Evolutionary conservation across 306 rosid genomes (phyloP), one percentile per base, ranked within the genome.

Genomic region (Lathyrus aphaca): DNA sequence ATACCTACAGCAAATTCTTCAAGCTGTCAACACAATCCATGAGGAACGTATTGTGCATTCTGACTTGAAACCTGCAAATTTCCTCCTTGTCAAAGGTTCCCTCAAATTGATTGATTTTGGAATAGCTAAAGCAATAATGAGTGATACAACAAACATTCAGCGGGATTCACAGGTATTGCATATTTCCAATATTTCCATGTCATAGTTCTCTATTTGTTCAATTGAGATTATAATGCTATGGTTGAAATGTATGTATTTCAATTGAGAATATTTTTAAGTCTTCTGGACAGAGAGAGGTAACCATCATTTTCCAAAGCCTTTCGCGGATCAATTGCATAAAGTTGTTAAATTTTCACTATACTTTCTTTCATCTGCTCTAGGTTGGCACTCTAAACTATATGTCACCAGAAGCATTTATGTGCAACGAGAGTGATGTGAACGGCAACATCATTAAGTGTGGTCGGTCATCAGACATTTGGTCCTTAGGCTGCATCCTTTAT

Each of bases 401-500:
- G 98, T 89, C 98, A 59, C 98, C 98, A n/a, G 96, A 92, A 79
- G 98, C 98, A 75, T 92, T 92, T 64, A 66, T 92, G 98, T 89
- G 98, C 84, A 92, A 89, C 45, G 96, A 92, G 77, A 82, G 42
- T 76, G 98, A 92, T 79, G 96, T 84, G 10, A 83, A 88, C 23
- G 98, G 96, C 79, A 87, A 87, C 84, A 82, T 82, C 19, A 92
- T 92, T 65, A 92, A 92, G 74, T 89, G 96, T 75, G 98, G 98
- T 72, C 84, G 96, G 57, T 87, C 96, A 46, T 92, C 98, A 7
- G 98, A 92, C 77, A 92, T 89, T 57, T 92, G 98, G 96, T 89
- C 98, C 25, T 86, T 92, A 38, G 96, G 98, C 74, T 92, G 96
- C 85, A 92, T 92, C 76, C 98, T 92, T 77, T 92, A 89, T 77